A percentile compares a stretch with the other conserved stretches of the same genome.
Conservation (phyloP, 306 rosid species). For the Cicer pinnatifidum region DNA sequence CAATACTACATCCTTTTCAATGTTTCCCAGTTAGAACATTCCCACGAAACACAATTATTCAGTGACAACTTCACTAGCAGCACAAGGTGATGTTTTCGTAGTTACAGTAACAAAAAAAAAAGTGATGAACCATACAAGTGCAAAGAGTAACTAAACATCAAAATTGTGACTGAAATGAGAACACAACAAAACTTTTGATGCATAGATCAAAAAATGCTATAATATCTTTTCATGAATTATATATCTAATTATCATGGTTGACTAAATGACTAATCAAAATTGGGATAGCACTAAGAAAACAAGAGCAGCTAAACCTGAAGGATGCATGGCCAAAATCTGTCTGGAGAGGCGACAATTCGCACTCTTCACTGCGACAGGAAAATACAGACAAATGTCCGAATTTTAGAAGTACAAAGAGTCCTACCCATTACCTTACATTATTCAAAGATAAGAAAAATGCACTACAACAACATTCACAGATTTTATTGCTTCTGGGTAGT, state of each 20-base stretch:
- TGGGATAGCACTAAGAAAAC: slow-evolving; percentile 21
- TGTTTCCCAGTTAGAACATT: slow-evolving; percentile 5
- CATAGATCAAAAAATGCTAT: neutral
- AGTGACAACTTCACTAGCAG: neutral
- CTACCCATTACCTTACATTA: slow-evolving; percentile 44
- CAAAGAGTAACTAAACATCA: slow-evolving; percentile 25
- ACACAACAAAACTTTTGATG: neutral
- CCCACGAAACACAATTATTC: neutral
- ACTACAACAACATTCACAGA: slow-evolving; percentile 48
- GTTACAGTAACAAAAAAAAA: neutral
- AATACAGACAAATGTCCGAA: slow-evolving; percentile 25
- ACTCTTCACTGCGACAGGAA: slow-evolving; percentile 56
- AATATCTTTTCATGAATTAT: neutral
- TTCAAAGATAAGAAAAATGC: slow-evolving; percentile 46
- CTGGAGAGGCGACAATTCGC: slow-evolving; percentile 56
- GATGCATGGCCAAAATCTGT: slow-evolving; percentile 44
- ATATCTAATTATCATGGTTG: neutral
- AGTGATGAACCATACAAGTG: neutral
- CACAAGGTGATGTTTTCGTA: neutral
- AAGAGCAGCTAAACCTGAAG: slow-evolving; percentile 23
- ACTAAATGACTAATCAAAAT: slow-evolving; percentile 36
- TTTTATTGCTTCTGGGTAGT: slow-evolving; percentile 46
- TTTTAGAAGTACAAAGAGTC: slow-evolving; percentile 27
- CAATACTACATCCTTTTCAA: neutral
- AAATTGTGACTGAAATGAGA: slow-evolving; percentile 38